Evolutionary conservation across 2,329 filamentous ascomycete genomes (phyloP), one percentile per base, ranked within the genome.

Genomic region (Leptographium wingfieldii): DNA sequence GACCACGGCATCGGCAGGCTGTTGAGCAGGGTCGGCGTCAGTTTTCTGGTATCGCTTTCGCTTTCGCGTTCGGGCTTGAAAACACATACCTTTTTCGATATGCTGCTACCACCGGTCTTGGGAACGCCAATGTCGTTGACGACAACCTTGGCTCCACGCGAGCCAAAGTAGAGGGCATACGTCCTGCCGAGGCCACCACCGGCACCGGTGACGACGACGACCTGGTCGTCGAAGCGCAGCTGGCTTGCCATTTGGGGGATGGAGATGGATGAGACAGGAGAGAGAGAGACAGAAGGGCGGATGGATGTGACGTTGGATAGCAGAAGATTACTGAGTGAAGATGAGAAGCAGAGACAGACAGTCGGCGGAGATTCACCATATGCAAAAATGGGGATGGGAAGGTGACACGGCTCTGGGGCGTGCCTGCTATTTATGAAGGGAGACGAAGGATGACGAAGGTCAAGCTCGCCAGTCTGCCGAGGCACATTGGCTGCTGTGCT

Each of bases 61-160:
- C 7, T 35, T 35, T 35, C 33, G 33, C 5, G 5, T 35, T 35
- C 10, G 10, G 27, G 35, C 19, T 16, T 5, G 19, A 48, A 11
- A 11, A 6, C n/a, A 57, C 59, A 48, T 51, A 63, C 61, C 55
- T 54, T 48, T 46, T 51, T 40, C 25, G 62, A 61, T 27, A 56
- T 1, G 25, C 58, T 55, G 52, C 19, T 52, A 54, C 58, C 58
- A 25, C 62, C 60, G 5, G 33, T 27, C 49, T 56, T 38, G n/a
- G 91, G 94, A 57, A 84, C 90, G 64, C 94, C 94, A 57, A 97
- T 82, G 72, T 99, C 94, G 74, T 99, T 99, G 68, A 99, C 94
- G 55, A 99, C 92, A 31, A 73, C 71, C 67, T 70, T 72, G 65
- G 71, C 94, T 69, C 94, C 94, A 70, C 92, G 85, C 60, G 89